These are phyloP conservation scores for Trichophyton schoenleinii DNA, from an alignment of 2,329 filamentous ascomycete species.

Conservation along the genomic window DNA sequence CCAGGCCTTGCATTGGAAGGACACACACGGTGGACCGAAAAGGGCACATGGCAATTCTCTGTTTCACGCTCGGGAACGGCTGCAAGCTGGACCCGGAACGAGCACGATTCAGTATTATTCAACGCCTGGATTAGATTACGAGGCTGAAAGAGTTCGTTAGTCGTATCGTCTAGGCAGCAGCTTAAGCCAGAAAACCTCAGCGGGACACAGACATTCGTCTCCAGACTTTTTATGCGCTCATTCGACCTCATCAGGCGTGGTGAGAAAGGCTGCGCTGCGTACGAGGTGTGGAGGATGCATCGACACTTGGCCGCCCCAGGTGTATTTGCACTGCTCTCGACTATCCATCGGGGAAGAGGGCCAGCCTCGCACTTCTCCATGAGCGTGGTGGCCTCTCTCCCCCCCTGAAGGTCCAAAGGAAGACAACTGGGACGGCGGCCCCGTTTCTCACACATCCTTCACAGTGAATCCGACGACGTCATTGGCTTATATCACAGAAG, in stretches of 20 bases:
- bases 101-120: background rate
- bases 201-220: background rate
- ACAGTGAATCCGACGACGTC: background rate
- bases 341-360: background rate
- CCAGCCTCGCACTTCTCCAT: background rate
- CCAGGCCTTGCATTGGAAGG: background rate
- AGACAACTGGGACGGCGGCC: background rate
- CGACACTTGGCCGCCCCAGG: background rate
- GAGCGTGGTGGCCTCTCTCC: background rate
- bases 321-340: background rate
- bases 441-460: background rate
- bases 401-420: background rate
- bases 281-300: background rate
- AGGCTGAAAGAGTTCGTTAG: background rate
- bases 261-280: background rate
- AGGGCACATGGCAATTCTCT: background rate
- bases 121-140: background rate
- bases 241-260: background rate
- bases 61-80: background rate
- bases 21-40: background rate
- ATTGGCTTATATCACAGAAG: background rate
- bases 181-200: background rate
- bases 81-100: background rate
- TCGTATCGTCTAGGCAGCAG: too few relatives aligned
- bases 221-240: background rate